Conservation (phyloP, 2,329 filamentous ascomycete species). For the Microcera coccophila region DNA sequence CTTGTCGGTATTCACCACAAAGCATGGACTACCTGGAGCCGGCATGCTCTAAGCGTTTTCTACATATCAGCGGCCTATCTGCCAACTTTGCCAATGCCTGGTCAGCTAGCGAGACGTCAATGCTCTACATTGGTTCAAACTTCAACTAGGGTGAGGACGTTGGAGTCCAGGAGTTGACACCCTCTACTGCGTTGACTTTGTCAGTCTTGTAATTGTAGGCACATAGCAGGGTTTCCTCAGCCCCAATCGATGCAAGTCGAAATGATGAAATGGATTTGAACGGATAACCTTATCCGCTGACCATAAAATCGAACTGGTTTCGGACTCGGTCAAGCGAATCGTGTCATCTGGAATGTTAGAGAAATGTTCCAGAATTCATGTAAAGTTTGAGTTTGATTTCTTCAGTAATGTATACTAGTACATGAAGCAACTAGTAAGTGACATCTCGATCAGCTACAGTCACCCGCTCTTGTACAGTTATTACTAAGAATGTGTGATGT, state of each 20-base stretch:
- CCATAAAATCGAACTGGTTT: no score
- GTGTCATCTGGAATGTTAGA: no score
- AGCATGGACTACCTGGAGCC: not conserved
- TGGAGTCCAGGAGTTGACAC: conserved; percentile 5
- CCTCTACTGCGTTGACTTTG: conserved; percentile 1
- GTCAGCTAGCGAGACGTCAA: not conserved
- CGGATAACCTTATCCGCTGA: conserved; percentile 7
- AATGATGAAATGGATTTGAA: conserved; percentile 16
- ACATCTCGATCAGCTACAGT: no score
- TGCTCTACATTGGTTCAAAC: not conserved
- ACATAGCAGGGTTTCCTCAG: conserved; percentile 9
- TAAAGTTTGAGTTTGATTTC: no score
- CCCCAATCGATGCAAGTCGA: conserved; percentile 13
- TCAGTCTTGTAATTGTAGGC: conserved; percentile 25
- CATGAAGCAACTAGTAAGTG: no score
- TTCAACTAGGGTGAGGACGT: conserved; percentile 3
- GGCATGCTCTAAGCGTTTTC: not conserved
- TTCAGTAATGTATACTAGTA: no score
- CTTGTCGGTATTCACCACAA: not conserved
- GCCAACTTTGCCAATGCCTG: not conserved
- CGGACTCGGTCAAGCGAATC: no score
- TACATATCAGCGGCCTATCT: not conserved
- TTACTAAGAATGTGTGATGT: no score
- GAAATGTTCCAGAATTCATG: no score
- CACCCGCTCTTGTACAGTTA: no score